Conservation (phyloP, 306 rosid genomes). For the Lathyrus tuberosus region DNA sequence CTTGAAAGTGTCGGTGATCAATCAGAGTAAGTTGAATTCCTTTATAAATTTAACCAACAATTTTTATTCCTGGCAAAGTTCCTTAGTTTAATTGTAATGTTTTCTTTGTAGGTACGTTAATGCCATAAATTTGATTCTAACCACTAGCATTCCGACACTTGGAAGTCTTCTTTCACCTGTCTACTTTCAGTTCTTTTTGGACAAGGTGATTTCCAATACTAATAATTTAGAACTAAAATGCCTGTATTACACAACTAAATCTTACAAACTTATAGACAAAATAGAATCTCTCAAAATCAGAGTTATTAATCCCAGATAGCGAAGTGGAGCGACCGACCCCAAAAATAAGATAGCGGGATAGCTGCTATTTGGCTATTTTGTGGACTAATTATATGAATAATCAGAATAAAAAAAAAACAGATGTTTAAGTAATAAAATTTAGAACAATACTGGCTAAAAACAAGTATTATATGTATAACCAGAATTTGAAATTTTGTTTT, state of each 20-base stretch:
- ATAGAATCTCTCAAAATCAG: not conserved
- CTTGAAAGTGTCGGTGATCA: conserved; percentile 99
- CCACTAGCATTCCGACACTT: conserved; percentile 87
- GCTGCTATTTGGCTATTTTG: too few species aligned
- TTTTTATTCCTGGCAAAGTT: conserved; percentile 26
- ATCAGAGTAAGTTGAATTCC: conserved; percentile 74
- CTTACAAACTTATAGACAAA: not conserved
- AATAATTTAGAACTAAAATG: not conserved
- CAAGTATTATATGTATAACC: too few species aligned
- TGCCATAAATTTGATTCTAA: conserved; percentile 90
- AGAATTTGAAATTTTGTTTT: too few species aligned
- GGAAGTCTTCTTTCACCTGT: conserved; percentile 93
- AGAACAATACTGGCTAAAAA: too few species aligned
- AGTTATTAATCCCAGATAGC: too few species aligned
- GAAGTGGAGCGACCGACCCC: too few species aligned
- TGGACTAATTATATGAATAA: too few species aligned
- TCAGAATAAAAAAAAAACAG: too few species aligned
- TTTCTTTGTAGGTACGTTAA: conserved; percentile 84
- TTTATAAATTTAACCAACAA: conserved; percentile 8
- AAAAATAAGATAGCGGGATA: too few species aligned
- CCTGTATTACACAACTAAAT: not conserved
- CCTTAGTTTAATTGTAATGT: conserved; percentile 32
- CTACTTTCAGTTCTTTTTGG: conserved; percentile 97
- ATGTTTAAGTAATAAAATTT: too few species aligned
- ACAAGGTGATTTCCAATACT: conserved; percentile 64